phyloP scores from a whole-genome alignment of 2,329 filamentous ascomycete species.

The Orbilia brochopaga region DNA sequence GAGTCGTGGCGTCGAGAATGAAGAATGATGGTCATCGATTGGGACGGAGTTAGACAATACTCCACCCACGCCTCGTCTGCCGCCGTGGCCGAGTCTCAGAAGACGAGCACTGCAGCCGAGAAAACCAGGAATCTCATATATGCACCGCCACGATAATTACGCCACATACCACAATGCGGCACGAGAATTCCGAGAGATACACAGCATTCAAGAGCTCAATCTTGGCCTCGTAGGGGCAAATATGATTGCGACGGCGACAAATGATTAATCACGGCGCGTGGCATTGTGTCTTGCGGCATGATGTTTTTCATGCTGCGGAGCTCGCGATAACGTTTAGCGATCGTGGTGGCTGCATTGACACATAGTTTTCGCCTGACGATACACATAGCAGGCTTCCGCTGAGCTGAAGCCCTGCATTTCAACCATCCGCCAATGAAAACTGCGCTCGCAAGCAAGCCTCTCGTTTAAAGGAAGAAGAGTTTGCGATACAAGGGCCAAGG shows the following conservation, averaged over 20 bases:
- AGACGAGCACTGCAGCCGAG: background rate
- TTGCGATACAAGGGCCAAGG: no score
- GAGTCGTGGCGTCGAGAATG: background rate
- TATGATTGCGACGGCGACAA: background rate
- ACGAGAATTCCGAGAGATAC: background rate
- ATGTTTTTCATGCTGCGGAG: background rate
- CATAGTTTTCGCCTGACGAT: no score
- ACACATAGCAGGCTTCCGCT: no score
- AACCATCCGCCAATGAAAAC: background rate
- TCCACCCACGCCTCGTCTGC: background rate
- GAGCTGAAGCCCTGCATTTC: background rate
- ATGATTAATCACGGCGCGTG: background rate
- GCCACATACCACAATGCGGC: background rate
- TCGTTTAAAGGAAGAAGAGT: no score
- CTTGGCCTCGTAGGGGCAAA: background rate
- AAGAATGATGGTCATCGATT: background rate
- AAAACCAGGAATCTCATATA: background rate
- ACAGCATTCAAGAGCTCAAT: background rate
- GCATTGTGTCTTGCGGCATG: background rate
- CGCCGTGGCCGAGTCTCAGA: background rate
- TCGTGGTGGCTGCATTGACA: background rate
- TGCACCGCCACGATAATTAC: conserved; percentile 4
- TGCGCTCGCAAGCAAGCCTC: no score
- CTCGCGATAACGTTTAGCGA: background rate
- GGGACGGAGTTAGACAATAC: conserved; percentile 2